Evolutionary conservation across 495 filamentous ascomycete species (phyloP).

Genomic region (Tricharina praecox): DNA sequence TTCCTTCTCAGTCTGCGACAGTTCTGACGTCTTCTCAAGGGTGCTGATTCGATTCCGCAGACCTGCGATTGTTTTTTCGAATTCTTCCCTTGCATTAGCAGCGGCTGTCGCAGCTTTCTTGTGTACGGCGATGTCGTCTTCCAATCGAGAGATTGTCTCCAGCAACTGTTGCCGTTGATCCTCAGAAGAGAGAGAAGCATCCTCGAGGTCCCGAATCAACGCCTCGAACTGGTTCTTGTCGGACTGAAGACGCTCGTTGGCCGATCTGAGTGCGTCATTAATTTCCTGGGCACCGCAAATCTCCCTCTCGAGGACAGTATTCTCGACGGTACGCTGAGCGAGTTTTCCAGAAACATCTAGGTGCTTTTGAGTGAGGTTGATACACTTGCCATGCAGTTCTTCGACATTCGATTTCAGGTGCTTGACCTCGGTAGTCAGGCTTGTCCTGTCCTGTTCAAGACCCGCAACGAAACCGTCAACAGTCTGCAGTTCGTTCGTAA

Average conservation of each 20-base stretch:
- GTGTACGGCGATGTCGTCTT: conserved; percentile 10
- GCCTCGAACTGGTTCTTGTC: conserved; percentile 2
- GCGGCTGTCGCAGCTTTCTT: conserved; percentile 8
- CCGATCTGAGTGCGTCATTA: conserved; percentile 1
- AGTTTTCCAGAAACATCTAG: neutral
- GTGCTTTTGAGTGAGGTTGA: conserved; percentile 8
- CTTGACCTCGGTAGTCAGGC: conserved; percentile 10
- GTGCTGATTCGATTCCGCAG: conserved; percentile 5
- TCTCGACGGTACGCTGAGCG: neutral
- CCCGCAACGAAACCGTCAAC: neutral
- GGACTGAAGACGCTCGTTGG: conserved; percentile 2
- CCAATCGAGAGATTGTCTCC: conserved; percentile 9
- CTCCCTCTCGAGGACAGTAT: neutral
- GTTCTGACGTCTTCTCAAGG: conserved; percentile 5
- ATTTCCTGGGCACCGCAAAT: neutral
- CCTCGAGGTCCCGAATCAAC: conserved; percentile 13
- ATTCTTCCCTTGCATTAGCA: conserved; percentile 8
- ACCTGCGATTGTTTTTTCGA: conserved; percentile 8
- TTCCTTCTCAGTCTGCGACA: neutral
- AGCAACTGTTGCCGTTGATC: conserved; percentile 12
- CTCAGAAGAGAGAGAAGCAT: conserved; percentile 2
- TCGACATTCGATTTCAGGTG: conserved; percentile 13
- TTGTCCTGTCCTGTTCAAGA: conserved; percentile 7
- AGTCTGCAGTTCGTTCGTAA: neutral
- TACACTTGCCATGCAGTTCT: conserved; percentile 11